A percentile compares a stretch with the other conserved stretches of the same genome.
These are phyloP conservation scores for peach (Prunus persica) DNA, from an alignment of 306 rosid species.

Conservation along the genomic window Prunus_persica_NCBIv2 NC_034011.1:25533001-25533500, in stretches of 20 bases:
- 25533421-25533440: constrained; percentile 6
- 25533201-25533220: constrained; percentile 65
- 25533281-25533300: constrained; percentile 83
- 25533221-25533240: constrained; percentile 56
- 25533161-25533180: constrained; percentile 23
- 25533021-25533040: constrained; percentile 29
- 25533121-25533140: constrained; percentile 27
- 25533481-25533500: constrained; percentile 45
- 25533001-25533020: constrained; percentile 19
- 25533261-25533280: constrained; percentile 84
- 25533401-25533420: constrained; percentile 13
- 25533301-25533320: constrained; percentile 83
- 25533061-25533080: constrained; percentile 48
- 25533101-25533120: constrained; percentile 47
- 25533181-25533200: constrained; percentile 72
- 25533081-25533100: constrained; percentile 60
- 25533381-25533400: neutral
- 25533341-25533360: constrained; percentile 59
- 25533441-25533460: constrained; percentile 12
- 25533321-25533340: constrained; percentile 80
- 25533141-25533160: constrained; percentile 18
- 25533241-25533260: constrained; percentile 54
- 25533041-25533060: constrained; percentile 32
- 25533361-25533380: neutral
- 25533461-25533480: constrained; percentile 9